A percentile compares a stretch with the other conserved stretches of the same genome.
Evolutionary conservation across 2,329 filamentous ascomycete species (phyloP).

Genomic region (Fusarium coffeatum): DNA sequence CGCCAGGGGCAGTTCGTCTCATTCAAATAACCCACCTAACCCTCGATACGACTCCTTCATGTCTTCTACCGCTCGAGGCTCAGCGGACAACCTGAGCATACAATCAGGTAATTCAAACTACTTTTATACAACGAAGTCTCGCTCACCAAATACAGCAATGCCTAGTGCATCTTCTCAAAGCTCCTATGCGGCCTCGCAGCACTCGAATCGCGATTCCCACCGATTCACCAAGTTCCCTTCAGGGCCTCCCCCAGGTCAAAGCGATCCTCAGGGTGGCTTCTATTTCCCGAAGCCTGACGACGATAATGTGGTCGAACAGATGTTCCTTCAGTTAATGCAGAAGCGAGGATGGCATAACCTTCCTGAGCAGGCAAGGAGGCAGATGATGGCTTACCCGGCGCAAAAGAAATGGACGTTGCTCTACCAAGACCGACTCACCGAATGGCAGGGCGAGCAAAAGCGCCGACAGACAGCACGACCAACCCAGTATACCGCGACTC

Average conservation of each 20-base stretch:
- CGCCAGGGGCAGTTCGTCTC: constrained; percentile 65
- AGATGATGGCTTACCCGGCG: constrained; percentile 95
- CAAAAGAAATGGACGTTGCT: constrained; percentile 98
- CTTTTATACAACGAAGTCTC: constrained; percentile 51
- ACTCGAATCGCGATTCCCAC: constrained; percentile 57
- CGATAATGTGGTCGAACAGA: constrained; percentile 86
- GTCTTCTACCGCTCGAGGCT: constrained; percentile 68
- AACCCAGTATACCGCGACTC: constrained; percentile 75
- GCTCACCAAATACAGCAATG: constrained; percentile 58
- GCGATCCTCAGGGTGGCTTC: constrained; percentile 62
- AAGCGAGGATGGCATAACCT: constrained; percentile 98
- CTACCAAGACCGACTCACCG: constrained; percentile 91
- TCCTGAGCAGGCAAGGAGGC: constrained; percentile 90
- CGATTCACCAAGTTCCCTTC: constrained; percentile 65
- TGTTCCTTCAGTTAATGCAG: constrained; percentile 95
- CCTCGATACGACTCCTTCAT: constrained; percentile 74
- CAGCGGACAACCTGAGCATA: constrained; percentile 65
- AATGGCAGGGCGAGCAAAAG: constrained; percentile 95
- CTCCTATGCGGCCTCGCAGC: constrained; percentile 62
- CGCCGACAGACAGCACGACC: constrained; percentile 79
- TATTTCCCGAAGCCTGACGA: constrained; percentile 79
- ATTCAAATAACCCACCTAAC: constrained; percentile 61
- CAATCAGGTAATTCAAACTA: constrained; percentile 66
- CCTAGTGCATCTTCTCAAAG: constrained; percentile 68
- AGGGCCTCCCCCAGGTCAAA: constrained; percentile 49